These are phyloP conservation scores for Pharus latifolius DNA, from an alignment of 176 grass and related monocot species.

Conservation along the genomic window DNA sequence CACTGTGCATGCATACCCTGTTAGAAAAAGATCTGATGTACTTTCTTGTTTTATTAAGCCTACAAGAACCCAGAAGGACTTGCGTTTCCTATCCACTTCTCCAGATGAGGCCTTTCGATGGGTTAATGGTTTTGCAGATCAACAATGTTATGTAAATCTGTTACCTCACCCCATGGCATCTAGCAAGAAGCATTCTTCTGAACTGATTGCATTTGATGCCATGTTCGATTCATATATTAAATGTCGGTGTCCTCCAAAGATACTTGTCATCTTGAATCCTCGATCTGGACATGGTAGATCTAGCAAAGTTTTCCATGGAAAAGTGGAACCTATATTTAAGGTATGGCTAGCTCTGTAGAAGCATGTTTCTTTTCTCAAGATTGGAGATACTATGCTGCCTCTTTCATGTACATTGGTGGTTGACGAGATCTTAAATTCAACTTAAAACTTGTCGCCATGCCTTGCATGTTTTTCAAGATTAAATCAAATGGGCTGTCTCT, in stretches of 20 bases:
- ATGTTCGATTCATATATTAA: conserved; percentile 89
- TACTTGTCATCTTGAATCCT: conserved; percentile 98
- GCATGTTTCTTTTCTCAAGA: conserved; percentile 10
- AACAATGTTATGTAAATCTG: conserved; percentile 87
- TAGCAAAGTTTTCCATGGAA: conserved; percentile 93
- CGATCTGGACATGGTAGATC: conserved; percentile 93
- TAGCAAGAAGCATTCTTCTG: conserved; percentile 71
- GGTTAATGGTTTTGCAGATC: conserved; percentile 95
- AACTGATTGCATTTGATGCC: conserved; percentile 54
- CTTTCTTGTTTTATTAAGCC: conserved; percentile 79
- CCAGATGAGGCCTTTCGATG: conserved; percentile 74
- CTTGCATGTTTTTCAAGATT: not conserved
- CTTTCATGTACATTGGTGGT: not conserved
- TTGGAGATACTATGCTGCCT: not conserved
- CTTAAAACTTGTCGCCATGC: no score
- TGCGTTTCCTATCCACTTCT: conserved; percentile 73
- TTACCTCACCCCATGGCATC: conserved; percentile 88
- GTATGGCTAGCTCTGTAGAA: conserved; percentile 39
- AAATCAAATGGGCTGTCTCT: not conserved
- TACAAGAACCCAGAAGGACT: conserved; percentile 70
- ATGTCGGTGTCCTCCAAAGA: conserved; percentile 74
- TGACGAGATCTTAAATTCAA: conserved; percentile 1
- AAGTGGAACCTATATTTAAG: conserved; percentile 99
- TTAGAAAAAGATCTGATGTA: conserved; percentile 59
- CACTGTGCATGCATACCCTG: conserved; percentile 77